Percentiles rank a stretch among this genome's conserved stretches.
These are phyloP conservation scores for Schwanniomyces vanrijiae DNA, from an alignment of 805 yeast species.

Conservation along the genomic window DNA sequence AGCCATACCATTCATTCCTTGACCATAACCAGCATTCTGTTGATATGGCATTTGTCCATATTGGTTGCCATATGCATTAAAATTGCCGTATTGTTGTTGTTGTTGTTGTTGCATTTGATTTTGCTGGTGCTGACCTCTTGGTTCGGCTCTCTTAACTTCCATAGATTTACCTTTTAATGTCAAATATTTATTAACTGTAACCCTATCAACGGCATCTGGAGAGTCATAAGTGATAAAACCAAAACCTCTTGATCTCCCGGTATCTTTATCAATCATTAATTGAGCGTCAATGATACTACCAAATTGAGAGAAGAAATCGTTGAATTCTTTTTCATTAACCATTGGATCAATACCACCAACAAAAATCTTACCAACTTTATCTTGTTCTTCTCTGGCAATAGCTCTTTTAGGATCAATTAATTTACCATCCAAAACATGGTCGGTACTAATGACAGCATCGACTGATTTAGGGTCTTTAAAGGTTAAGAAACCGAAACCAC, in stretches of 20 bases:
- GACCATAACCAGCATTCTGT: conserved; percentile 21
- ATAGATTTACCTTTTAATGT: conserved; percentile 82
- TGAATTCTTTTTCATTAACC: conserved; percentile 88
- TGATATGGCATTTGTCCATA: conserved; percentile 17
- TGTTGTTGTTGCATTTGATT: conserved; percentile 31
- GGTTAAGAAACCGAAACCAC: conserved; percentile 94
- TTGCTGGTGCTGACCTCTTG: conserved; percentile 66
- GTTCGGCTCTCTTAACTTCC: conserved; percentile 84
- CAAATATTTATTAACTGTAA: conserved; percentile 77
- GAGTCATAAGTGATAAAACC: conserved; percentile 96
- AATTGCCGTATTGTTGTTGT: conserved; percentile 20
- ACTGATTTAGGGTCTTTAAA: conserved; percentile 81
- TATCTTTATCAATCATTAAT: conserved; percentile 94
- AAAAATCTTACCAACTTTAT: conserved; percentile 92
- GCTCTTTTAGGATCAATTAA: conserved; percentile 97
- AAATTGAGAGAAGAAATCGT: conserved; percentile 79
- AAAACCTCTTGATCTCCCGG: conserved; percentile 95
- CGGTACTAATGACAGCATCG: conserved; percentile 79
- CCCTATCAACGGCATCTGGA: conserved; percentile 90
- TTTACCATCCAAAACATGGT: conserved; percentile 91
- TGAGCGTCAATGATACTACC: conserved; percentile 95
- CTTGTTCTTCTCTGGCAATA: conserved; percentile 96
- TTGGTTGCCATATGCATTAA: conserved; percentile 19
- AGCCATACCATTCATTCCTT: conserved; percentile 27
- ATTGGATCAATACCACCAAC: conserved; percentile 97